These are phyloP conservation scores for Trichosporon asahii DNA, from an alignment of 1,284 basidiomycete genomes.

Conservation along the genomic window DNA sequence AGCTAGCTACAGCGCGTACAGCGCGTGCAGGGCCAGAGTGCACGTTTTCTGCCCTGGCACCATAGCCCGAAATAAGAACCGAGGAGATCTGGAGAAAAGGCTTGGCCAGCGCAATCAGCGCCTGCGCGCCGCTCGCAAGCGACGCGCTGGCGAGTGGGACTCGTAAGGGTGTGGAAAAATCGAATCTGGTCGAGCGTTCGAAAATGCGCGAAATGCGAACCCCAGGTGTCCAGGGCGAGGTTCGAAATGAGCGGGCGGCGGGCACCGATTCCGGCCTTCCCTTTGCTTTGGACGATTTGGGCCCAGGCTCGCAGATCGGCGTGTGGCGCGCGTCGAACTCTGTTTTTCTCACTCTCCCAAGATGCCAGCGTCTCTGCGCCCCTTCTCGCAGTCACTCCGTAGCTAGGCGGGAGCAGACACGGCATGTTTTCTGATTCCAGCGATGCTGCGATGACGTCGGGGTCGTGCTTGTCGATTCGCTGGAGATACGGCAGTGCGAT, in stretches of 20 bases:
- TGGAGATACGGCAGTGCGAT: neutral
- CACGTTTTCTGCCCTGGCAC: too few relatives aligned
- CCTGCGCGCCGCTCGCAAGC: too few relatives aligned
- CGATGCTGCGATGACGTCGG: neutral
- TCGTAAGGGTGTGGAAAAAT: too few relatives aligned
- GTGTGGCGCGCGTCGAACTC: neutral
- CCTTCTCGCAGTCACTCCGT: neutral
- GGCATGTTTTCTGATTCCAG: neutral
- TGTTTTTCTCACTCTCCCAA: neutral
- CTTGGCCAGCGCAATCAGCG: too few relatives aligned
- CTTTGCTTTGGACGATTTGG: too few relatives aligned
- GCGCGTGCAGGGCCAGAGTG: too few relatives aligned
- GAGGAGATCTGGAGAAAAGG: too few relatives aligned
- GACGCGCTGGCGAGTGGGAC: too few relatives aligned
- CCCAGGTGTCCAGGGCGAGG: neutral
- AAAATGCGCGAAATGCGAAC: too few relatives aligned
- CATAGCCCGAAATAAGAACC: too few relatives aligned
- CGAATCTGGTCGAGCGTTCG: too few relatives aligned
- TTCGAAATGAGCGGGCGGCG: constrained; percentile 2
- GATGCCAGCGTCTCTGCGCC: neutral
- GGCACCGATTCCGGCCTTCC: neutral
- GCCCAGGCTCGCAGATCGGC: neutral
- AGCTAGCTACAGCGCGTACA: too few relatives aligned
- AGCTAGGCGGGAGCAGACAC: neutral
- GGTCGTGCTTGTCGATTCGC: neutral